Conservation (phyloP, 2,329 filamentous ascomycete species). For the Sphaerulina vaccinii region DNA sequence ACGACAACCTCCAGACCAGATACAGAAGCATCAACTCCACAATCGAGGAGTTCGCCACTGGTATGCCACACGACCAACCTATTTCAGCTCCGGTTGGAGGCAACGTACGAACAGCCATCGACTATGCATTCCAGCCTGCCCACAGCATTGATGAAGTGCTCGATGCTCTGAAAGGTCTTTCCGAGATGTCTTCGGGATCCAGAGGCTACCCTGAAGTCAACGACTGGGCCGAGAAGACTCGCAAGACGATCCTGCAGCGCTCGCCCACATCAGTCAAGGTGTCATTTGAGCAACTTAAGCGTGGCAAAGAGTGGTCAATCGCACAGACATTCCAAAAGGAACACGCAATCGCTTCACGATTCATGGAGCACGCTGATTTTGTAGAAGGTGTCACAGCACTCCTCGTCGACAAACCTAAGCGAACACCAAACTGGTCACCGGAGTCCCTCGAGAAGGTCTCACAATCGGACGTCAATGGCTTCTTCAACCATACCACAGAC, state of each 20-base stretch:
- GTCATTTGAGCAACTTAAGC: constrained; percentile 75
- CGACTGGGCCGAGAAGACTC: constrained; percentile 76
- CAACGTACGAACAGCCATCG: constrained; percentile 73
- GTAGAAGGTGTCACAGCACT: constrained; percentile 83
- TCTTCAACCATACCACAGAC: constrained; percentile 48
- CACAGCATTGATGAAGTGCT: constrained; percentile 69
- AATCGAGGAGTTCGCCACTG: constrained; percentile 87
- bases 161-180: constrained; percentile 55
- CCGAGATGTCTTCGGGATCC: constrained; percentile 41
- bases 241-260: constrained; percentile 70
- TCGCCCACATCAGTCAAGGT: constrained; percentile 88
- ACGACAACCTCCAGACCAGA: constrained; percentile 61
- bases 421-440: constrained; percentile 73
- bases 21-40: constrained; percentile 76
- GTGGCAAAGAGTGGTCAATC: constrained; percentile 75
- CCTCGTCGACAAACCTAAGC: constrained; percentile 68
- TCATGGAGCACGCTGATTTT: constrained; percentile 92
- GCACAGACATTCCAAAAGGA: constrained; percentile 81
- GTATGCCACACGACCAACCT: constrained; percentile 69
- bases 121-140: constrained; percentile 56
- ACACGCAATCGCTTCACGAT: constrained; percentile 76
- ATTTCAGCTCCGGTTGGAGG: constrained; percentile 50
- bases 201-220: constrained; percentile 49
- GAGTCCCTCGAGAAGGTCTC: constrained; percentile 67
- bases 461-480: constrained; percentile 60